Evolutionary conservation across 139 green algal species (phyloP), one percentile per base, ranked within the genome.

Genomic region (Limnomonas spitsbergensis): DNA sequence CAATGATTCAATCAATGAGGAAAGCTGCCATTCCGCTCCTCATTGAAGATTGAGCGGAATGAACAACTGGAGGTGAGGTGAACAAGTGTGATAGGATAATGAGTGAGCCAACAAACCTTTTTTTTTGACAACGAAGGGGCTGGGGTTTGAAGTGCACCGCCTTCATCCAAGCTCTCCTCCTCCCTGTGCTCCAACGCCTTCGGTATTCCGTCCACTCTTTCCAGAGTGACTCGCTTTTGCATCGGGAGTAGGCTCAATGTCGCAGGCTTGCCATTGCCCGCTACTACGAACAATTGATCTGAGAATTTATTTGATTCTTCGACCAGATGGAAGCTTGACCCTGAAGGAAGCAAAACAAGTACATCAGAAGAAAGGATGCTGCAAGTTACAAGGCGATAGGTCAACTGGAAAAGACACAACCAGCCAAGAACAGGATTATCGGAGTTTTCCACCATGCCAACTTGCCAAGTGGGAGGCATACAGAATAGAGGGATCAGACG

Each of bases 231-330:
- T n/a, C 2, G 2, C 29, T 35, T 1, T 0, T 26, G 2, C 6
- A 54, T 3, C n/a, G 34, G 1, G 4, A 34, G n/a, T 29, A 3
- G 2, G 2, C 52, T 1, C 69, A 82, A 54, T 40, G 69, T 1
- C 0, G 69, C 78, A 2, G n/a, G 7, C 1, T 38, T 38, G 6
- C 24, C 54, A 1, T 31, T n/a, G 0, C 37, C 14, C 20, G n/a
- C 1, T 26, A 83, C 72, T 14, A 74, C 72, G 32, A 79, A 42
- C 39, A 79, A 7, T 54, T 83, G 78, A 4, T 52, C 4, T 1
- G 78, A 74, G 31, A 76, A 2, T n/a, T 38, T 3, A 2, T 7
- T 27, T 1, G 61, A 38, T 39, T 83, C 78, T 34, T 40, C 31
- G 14, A 76, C 1, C 3, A 83, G 40, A 9, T 29, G 4, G 35